Percentiles rank a stretch among this genome's conserved stretches.
phyloP scores from a whole-genome alignment of 108 stramenopile species.

The Skeletonema potamos region DNA sequence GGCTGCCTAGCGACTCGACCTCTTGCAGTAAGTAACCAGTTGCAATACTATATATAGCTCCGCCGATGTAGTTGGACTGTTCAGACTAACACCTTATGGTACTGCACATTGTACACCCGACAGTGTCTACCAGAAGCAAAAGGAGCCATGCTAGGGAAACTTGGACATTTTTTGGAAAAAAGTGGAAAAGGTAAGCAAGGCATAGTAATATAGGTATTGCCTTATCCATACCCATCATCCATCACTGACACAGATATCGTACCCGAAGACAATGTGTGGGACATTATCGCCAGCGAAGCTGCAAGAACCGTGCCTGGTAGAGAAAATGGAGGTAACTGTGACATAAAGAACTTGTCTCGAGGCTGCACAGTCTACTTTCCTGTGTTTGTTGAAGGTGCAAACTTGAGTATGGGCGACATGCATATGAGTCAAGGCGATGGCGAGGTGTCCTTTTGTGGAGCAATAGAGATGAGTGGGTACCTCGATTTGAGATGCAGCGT shows the following conservation, averaged over 20 bases:
- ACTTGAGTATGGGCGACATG: constrained; percentile 73
- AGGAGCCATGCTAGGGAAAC: constrained; percentile 67
- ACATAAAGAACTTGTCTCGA: constrained; percentile 65
- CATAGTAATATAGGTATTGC: neutral
- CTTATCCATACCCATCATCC: neutral
- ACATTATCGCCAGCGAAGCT: constrained; percentile 48
- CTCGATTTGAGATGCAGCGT: constrained; percentile 58
- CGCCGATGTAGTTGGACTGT: neutral
- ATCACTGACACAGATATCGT: neutral
- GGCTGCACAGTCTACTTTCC: constrained; percentile 76
- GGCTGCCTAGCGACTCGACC: constrained; percentile 61
- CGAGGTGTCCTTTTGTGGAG: constrained; percentile 70
- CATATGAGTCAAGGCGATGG: constrained; percentile 75
- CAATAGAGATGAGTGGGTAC: constrained; percentile 59
- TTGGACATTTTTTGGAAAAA: constrained; percentile 59
- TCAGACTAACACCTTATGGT: neutral
- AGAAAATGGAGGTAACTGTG: constrained; percentile 75
- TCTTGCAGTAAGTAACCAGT: constrained; percentile 29
- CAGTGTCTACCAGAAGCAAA: constrained; percentile 60
- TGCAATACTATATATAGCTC: neutral
- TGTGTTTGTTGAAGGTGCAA: constrained; percentile 66
- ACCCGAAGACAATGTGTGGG: constrained; percentile 24
- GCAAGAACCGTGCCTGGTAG: constrained; percentile 57
- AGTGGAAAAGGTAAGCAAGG: constrained; percentile 28
- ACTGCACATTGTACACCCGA: neutral